phyloP scores from a whole-genome alignment of 345 rosid species.

The Citrus inodora region DNA sequence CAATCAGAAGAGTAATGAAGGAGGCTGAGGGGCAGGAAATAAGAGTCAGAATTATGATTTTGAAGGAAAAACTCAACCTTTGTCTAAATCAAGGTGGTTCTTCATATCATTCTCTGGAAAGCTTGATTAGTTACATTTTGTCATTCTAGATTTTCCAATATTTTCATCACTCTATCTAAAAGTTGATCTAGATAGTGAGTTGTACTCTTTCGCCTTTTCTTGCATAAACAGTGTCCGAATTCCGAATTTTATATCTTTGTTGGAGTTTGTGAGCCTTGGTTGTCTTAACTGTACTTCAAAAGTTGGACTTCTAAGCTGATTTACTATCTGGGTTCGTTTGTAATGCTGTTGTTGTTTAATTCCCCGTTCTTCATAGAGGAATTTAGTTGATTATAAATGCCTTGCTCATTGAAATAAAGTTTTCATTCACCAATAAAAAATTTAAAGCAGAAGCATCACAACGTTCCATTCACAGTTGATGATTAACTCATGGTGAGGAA shows the following conservation, averaged over 20 bases:
- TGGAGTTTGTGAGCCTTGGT: neutral
- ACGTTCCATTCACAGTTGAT: neutral
- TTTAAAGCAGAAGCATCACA: neutral
- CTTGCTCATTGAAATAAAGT: too few species aligned
- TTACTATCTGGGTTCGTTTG: neutral
- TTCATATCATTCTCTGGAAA: slow-evolving; percentile 9
- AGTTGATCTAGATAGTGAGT: neutral
- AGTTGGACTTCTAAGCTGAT: neutral
- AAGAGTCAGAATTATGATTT: slow-evolving; percentile 13
- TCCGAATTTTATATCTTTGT: neutral
- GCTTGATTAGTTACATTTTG: slow-evolving; percentile 14
- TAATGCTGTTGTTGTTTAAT: too few species aligned
- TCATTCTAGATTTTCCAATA: slow-evolving; percentile 1
- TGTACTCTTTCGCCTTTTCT: neutral
- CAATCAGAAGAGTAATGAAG: slow-evolving; percentile 18
- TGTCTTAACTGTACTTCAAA: too few species aligned
- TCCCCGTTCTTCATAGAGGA: too few species aligned
- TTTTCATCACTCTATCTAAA: neutral
- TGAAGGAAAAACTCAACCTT: slow-evolving; percentile 18
- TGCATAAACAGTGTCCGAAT: neutral
- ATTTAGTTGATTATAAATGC: too few species aligned
- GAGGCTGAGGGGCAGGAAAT: slow-evolving; percentile 30
- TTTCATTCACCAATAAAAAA: too few species aligned
- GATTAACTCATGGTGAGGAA: too few species aligned
- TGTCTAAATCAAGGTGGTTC: slow-evolving; percentile 22